Evolutionary conservation across 305 asterid genomes (phyloP), one percentile per base, ranked within the genome.

Genomic region (Solanum aculeatissimum): DNA sequence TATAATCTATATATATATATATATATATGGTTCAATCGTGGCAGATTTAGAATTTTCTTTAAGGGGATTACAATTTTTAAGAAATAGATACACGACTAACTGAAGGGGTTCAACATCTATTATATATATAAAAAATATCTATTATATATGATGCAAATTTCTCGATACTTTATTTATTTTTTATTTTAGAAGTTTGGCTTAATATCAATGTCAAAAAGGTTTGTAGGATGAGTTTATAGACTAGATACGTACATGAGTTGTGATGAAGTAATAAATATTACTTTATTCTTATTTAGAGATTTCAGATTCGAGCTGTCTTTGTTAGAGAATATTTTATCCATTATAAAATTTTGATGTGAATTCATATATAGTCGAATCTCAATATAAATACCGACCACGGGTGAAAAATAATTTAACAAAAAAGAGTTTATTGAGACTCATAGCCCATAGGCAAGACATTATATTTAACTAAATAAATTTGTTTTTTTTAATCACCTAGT

Each of bases 311-410:
- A 21, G 0, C 10, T 14, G 2, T 2, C 0, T 21, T 58, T 58
- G 15, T 10, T 58, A 10, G 15, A n/a, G 3, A 58, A 10, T 10
- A 0, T 21, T 58, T 21, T n/a, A 58, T 21, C 1, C 1, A 58
- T 0, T 21, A 58, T 0, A 21, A 4, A 1, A n/a, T 11, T 60
- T 0, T 0, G 8, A 23, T 0, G 6, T 11, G 1, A 60, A 60
- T 23, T 4, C 4, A 58, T 9, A 55, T 58, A 9, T 4, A 60
- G 2, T 60, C 35, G 2, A 25, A 25, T 3, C 2, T 25, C 19
- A 12, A 13, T 13, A 62, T 2, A 0, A 6, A 62, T 25, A 25
- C 0, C 2, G 6, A 62, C 5, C 3, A 21, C 4, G 4, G 4
- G 4, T 45, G 51, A 58, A 12, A 47, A 11, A 11, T 9, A 32